Evolutionary conservation across 345 rosid species (phyloP), one percentile per base, ranked within the genome.

Genomic region (Camelina hispida): DNA sequence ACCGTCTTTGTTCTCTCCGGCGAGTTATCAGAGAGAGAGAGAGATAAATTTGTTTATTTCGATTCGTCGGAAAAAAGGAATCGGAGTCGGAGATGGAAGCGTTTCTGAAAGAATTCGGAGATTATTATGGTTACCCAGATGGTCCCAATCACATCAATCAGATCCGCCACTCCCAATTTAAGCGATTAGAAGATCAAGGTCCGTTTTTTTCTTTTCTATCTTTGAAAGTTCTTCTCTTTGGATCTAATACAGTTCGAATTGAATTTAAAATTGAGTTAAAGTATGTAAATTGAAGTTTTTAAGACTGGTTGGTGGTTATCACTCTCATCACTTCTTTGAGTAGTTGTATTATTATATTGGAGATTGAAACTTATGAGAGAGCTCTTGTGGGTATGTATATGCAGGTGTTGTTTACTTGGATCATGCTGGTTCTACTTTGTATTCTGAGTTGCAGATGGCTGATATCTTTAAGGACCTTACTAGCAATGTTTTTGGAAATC

Each of bases 351-450:
- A 4, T 28, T 4, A 6, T 60, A 47, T 16, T 16, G 20, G 20
- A 47, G 4, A 7, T 16, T 47, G 20, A 5, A n/a, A 47, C 8
- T 66, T 32, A 30, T 4, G 52, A 50, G 52, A 50, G 32, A 50
- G 32, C 28, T 72, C 11, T 44, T 54, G 62, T 74, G 74, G 77
- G 77, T 44, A 54, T n/a, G n/a, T 30, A 58, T 84, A 58, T 84
- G 79, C 73, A 94, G 99, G 88, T 74, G 76, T 73, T 65, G 90
- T 87, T n/a, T 95, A 90, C 72, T 81, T 90, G 86, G 99, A 95
- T 58, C 99, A 95, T 81, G 97, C 99, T 47, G 97, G 97, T 72
- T 92, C 99, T 40, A 95, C 99, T 72, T 84, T 95, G 55, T 92
- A 90, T 81, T 95, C 99, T 25, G 97, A 92, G 78, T 75, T 84